Percentiles rank a stretch among this genome's conserved stretches.
phyloP scores from a whole-genome alignment of 148 eudicot species.

The Rhododendron henanense region DNA sequence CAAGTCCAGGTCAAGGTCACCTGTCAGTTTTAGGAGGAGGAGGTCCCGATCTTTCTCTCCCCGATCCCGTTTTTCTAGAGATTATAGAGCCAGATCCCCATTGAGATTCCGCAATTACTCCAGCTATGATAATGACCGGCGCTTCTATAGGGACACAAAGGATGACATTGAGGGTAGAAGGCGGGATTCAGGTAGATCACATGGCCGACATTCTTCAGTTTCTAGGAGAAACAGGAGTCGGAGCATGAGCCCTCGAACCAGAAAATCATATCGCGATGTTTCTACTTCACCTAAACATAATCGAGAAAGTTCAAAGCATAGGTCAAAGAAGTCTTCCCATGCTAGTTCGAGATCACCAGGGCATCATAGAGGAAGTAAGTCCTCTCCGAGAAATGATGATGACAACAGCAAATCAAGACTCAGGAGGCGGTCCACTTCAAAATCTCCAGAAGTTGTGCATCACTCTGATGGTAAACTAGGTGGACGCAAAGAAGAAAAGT shows the following conservation, averaged over 20 bases:
- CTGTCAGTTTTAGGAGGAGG: constrained; percentile 39
- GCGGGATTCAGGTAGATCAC: constrained; percentile 46
- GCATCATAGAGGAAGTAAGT: constrained; percentile 40
- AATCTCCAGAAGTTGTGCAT: constrained; percentile 44
- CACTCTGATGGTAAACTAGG: constrained; percentile 27
- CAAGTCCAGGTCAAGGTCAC: constrained; percentile 52
- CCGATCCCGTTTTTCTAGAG: constrained; percentile 42
- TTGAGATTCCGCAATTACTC: constrained; percentile 64
- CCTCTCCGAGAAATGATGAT: constrained; percentile 52
- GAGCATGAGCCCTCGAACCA: constrained; percentile 63
- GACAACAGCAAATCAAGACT: constrained; percentile 40
- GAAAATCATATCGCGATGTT: constrained; percentile 56
- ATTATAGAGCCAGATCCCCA: constrained; percentile 73
- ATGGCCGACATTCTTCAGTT: constrained; percentile 49
- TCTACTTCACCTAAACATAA: constrained; percentile 54
- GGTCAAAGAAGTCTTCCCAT: constrained; percentile 28
- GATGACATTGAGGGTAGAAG: constrained; percentile 53
- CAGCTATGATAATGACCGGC: constrained; percentile 59
- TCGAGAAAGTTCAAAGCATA: constrained; percentile 46
- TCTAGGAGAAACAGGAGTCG: constrained; percentile 72
- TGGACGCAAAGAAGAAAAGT: constrained; percentile 31
- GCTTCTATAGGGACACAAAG: constrained; percentile 46
- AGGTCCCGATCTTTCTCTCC: constrained; percentile 78
- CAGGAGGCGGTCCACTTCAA: constrained; percentile 60
- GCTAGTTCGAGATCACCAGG: constrained; percentile 63